phyloP scores from a whole-genome alignment of 2,329 filamentous ascomycete species.

The Pseudocercospora cruenta region DNA sequence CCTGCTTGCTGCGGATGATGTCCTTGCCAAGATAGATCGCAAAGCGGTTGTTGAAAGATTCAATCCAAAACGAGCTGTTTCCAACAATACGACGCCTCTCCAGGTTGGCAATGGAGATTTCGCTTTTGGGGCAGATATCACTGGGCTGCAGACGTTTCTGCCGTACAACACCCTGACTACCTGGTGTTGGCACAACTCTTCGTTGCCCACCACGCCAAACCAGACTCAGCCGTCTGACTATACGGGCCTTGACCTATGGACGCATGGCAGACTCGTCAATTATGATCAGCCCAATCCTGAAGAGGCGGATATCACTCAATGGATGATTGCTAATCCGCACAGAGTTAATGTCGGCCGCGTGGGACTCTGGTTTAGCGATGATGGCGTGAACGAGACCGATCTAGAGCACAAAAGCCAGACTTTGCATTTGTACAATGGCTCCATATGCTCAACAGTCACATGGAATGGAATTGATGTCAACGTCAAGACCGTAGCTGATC shows the following conservation, averaged over 20 bases:
- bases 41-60: not conserved
- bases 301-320: not conserved
- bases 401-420: not conserved
- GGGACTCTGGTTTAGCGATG: not conserved
- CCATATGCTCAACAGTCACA: not conserved
- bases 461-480: not conserved
- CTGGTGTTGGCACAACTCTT: constrained; percentile 4
- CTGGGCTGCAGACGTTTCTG: not conserved
- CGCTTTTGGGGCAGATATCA: not conserved
- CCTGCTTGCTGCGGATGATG: not conserved
- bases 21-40: not conserved
- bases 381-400: not conserved
- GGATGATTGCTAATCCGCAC: not conserved
- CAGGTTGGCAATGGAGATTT: constrained; percentile 4
- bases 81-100: not conserved
- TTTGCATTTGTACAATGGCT: not conserved
- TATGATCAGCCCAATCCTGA: not conserved
- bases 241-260: not conserved
- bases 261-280: not conserved
- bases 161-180: constrained; percentile 1
- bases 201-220: constrained; percentile 4
- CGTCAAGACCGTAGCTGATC: not conserved
- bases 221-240: not conserved
- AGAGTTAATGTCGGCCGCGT: not conserved
- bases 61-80: not conserved